Evolutionary conservation across 805 yeast species (phyloP), one percentile per base, ranked within the genome.

Genomic region (Teunomyces atbi): DNA sequence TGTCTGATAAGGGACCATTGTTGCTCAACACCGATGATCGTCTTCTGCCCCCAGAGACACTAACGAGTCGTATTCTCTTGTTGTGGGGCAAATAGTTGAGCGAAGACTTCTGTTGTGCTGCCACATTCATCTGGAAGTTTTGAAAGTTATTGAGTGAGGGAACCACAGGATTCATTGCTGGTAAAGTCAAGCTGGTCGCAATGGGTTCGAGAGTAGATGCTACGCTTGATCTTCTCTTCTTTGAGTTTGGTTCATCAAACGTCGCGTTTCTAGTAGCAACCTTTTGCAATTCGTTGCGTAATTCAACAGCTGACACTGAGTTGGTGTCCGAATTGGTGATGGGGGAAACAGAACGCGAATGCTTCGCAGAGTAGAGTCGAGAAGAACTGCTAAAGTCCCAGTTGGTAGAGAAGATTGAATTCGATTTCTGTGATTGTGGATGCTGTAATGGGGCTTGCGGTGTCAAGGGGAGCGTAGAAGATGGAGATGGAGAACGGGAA

Each of bases 1-100:
- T 66, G 59, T 85, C 91, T 0, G 89, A 83, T 27, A 86, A 64
- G 1, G 82, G 79, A 4, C 85, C 82, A 29, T 60, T 57, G 39
- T 76, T 71, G 18, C 76, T 73, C 41, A 84, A 61, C 3, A 81
- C 68, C 0, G 88, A 82, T 0, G 88, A 80, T 45, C 83, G 66
- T 45, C 88, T 68, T 27, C 65, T 46, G 3, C 67, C 57, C 13
- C 75, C 73, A 30, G 72, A 65, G 16, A 80, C 55, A 29, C 62
- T 66, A 5, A 76, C 73, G 23, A 82, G 59, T 49, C 82, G 66
- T 42, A 78, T 57, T 57, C 89, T 68, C 51, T 78, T 78, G 41
- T 74, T 77, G 50, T 76, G 81, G 1, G 82, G 74, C 56, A 81
- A 69, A 56, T 82, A 82, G 41, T 76, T 79, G 58, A 80, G 78